Percentiles rank a stretch among this genome's conserved stretches.
Conservation (phyloP, 2,329 filamentous ascomycete species). For the Ilyonectria sp. region DNA sequence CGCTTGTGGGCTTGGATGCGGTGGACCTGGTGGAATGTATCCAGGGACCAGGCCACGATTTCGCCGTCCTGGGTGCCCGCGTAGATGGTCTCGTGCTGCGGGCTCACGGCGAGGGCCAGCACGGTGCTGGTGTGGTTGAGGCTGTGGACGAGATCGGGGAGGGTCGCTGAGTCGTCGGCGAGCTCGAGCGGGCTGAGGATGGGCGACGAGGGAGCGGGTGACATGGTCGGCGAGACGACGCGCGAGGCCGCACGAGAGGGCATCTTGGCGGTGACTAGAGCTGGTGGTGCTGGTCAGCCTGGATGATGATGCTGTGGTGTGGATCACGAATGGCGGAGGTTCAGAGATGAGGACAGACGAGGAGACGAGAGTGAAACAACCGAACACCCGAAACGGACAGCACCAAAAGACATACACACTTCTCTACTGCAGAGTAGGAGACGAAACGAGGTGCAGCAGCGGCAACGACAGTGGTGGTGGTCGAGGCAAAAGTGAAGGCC, state of each 20-base stretch:
- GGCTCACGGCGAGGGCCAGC: slow-evolving; percentile 85
- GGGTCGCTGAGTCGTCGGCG: slow-evolving; percentile 42
- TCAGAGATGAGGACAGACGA: background rate
- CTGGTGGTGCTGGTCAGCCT: slow-evolving; percentile 18
- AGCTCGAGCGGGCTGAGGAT: slow-evolving; percentile 45
- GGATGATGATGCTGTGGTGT: background rate
- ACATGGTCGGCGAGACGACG: slow-evolving; percentile 43
- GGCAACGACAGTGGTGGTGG: slow-evolving; percentile 33
- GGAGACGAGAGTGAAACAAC: background rate
- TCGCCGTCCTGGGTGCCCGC: slow-evolving; percentile 95
- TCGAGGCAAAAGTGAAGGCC: slow-evolving; percentile 6
- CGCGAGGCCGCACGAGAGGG: slow-evolving; percentile 43
- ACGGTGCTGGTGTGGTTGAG: slow-evolving; percentile 85
- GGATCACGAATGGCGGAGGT: background rate
- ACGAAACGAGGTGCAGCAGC: slow-evolving; percentile 5
- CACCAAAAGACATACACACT: slow-evolving; percentile 17
- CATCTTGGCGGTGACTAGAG: slow-evolving; percentile 41
- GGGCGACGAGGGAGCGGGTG: slow-evolving; percentile 41
- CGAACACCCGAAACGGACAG: background rate
- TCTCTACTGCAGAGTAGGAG: slow-evolving; percentile 9
- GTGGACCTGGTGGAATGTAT: slow-evolving; percentile 85
- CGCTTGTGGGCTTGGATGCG: slow-evolving; percentile 92
- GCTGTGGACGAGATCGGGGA: slow-evolving; percentile 80
- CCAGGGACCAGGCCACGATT: slow-evolving; percentile 91
- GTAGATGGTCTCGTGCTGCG: slow-evolving; percentile 84